phyloP scores from a whole-genome alignment of 805 yeast genomes.

The Citeromyces matritensis region DNA sequence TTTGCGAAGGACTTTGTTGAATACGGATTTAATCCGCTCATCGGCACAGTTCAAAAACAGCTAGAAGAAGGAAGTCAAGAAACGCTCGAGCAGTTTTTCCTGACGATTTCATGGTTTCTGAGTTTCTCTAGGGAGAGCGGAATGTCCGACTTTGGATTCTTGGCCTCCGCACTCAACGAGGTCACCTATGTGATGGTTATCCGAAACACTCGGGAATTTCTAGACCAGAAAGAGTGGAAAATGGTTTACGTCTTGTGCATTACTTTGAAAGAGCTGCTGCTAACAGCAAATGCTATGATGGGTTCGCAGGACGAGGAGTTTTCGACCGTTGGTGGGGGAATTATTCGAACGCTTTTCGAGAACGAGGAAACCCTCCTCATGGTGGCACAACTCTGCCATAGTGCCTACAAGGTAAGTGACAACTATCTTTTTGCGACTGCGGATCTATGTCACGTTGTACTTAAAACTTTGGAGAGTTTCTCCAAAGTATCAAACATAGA shows the following conservation, averaged over 20 bases:
- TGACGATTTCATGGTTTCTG: slow-evolving; percentile 15
- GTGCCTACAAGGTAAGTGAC: slow-evolving; percentile 49
- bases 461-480: slow-evolving; percentile 20
- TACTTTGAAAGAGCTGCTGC: slow-evolving; percentile 48
- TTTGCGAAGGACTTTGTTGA: slow-evolving; percentile 28
- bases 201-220: slow-evolving; percentile 21
- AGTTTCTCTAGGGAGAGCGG: slow-evolving; percentile 30
- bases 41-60: slow-evolving; percentile 29
- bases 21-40: slow-evolving; percentile 56
- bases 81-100: slow-evolving; percentile 16
- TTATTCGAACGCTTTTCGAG: slow-evolving; percentile 46
- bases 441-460: slow-evolving; percentile 46
- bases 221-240: slow-evolving; percentile 30
- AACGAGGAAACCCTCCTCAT: slow-evolving; percentile 42
- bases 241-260: slow-evolving; percentile 58
- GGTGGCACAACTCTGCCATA: slow-evolving; percentile 43
- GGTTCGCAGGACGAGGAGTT: slow-evolving; percentile 27
- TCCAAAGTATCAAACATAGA: background rate
- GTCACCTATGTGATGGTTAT: slow-evolving; percentile 39
- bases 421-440: slow-evolving; percentile 44
- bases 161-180: slow-evolving; percentile 36
- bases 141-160: slow-evolving; percentile 64
- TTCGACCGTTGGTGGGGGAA: slow-evolving; percentile 21
- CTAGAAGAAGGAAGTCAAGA: slow-evolving; percentile 4
- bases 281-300: slow-evolving; percentile 19